phyloP scores from a whole-genome alignment of 306 rosid species.

The Vachellia pachyceras region DNA sequence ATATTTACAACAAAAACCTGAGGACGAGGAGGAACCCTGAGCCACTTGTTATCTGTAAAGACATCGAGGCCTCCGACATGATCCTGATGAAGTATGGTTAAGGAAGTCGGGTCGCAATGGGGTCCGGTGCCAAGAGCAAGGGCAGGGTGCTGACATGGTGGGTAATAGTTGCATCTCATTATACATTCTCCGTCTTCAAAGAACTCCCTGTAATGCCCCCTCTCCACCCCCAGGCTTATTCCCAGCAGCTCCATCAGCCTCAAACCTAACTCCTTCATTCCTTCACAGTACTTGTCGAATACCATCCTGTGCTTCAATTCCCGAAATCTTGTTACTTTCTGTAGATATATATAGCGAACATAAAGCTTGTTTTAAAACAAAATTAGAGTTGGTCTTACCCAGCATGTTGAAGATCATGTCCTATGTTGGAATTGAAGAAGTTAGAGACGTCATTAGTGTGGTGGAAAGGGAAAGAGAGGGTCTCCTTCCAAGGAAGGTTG shows the following conservation, averaged over 20 bases:
- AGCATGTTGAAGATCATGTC: constrained; percentile 48
- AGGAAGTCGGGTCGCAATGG: constrained; percentile 74
- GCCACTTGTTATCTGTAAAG: constrained; percentile 60
- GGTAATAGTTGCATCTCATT: constrained; percentile 75
- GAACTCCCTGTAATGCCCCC: constrained; percentile 45
- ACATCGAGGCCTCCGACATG: constrained; percentile 73
- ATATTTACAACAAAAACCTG: constrained; percentile 62
- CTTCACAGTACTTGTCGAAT: constrained; percentile 66
- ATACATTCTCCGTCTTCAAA: constrained; percentile 65
- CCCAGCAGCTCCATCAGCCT: constrained; percentile 61
- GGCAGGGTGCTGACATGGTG: constrained; percentile 55
- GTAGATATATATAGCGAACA: too few relatives aligned
- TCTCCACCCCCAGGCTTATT: constrained; percentile 60
- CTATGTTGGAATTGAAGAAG: constrained; percentile 49
- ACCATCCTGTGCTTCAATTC: constrained; percentile 3
- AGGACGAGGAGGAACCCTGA: constrained; percentile 51
- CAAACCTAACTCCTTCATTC: constrained; percentile 57
- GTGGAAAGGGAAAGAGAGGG: constrained; percentile 62
- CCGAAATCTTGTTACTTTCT: too few relatives aligned
- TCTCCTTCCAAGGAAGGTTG: constrained; percentile 82
- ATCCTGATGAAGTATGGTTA: constrained; percentile 74
- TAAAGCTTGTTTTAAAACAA: too few relatives aligned
- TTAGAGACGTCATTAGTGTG: constrained; percentile 34
- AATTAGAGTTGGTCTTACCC: constrained; percentile 47
- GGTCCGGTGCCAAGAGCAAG: constrained; percentile 71